Conservation (phyloP, 225 moss, liverwort and hornwort species). For the Lunularia cruciata region DNA sequence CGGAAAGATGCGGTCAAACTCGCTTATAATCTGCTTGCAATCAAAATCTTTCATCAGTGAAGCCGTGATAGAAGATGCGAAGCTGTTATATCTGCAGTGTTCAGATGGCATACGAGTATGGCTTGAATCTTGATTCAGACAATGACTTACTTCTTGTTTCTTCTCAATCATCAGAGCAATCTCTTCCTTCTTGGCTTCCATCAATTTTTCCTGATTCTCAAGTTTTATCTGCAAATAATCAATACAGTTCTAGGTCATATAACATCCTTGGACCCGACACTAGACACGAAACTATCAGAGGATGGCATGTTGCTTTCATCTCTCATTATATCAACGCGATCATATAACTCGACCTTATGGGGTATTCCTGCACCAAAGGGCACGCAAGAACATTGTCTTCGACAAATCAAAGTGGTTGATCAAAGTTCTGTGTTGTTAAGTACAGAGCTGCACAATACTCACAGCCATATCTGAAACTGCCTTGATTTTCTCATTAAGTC, state of each 20-base stretch:
- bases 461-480: conserved; percentile 59
- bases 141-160: conserved; percentile 53
- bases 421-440: too few relatives aligned
- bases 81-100: background rate
- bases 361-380: too few relatives aligned
- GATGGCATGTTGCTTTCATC: too few relatives aligned
- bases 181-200: conserved; percentile 60
- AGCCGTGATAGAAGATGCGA: background rate
- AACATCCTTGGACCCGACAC: too few relatives aligned
- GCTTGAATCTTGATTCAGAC: background rate
- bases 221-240: conserved; percentile 55
- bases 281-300: too few relatives aligned
- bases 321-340: too few relatives aligned
- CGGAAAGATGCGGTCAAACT: conserved; percentile 64
- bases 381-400: too few relatives aligned
- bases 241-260: too few relatives aligned
- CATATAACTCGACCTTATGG: too few relatives aligned
- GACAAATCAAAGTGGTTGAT: too few relatives aligned
- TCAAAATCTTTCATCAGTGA: background rate
- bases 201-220: conserved; percentile 60
- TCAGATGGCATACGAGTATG: background rate
- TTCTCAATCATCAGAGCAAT: conserved; percentile 48
- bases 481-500: conserved; percentile 56
- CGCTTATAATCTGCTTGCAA: conserved; percentile 52
- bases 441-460: background rate